Base-by-base conservation (phyloP, 2,329 filamentous ascomycete genomes). In the Fusarium brachygibbosum region DNA sequence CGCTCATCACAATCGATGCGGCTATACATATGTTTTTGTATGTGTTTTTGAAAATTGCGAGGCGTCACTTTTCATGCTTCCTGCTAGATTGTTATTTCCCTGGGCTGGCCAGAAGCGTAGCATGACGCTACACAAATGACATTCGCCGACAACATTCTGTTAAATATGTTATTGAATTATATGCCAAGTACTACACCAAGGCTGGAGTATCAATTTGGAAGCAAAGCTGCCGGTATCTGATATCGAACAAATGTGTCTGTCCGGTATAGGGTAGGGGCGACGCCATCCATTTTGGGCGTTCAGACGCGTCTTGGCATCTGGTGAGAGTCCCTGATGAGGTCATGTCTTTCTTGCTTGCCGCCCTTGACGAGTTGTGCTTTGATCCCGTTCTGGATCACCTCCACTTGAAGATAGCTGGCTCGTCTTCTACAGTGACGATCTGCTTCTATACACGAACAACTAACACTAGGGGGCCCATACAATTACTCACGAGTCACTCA, bases 281-380 rank as follows among this genome's bases (percentile, higher is more conserved):
- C 11, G 32, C 35, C 4, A 32, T 37, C 14, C 23, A 6, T 25
- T 21, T 46, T n/a, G 16, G 3, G 48, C 52, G 48, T 38, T 41
- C 46, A 21, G 37, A 23, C 8, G n/a, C 34, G 23, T 41, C n/a
- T 57, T 57, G 29, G 45, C 41, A 32, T 34, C 19, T 45, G 23
- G 44, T 29, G 23, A 48, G 25, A 19, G 23, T 38, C 17, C 29
- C 25, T 9, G 54, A 42, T 61, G 28, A 58, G 23, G 25, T 54
- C 23, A 60, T 45, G 16, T 42, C n/a, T n/a, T 9, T 14, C 9
- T 37, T 13, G 34, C 6, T 31, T 41, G 21, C 37, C 11, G 19
- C 40, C 10, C 61, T 61, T 7, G 12, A 35, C 31, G 32, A 34
- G 32, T 52, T 61, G 31, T 61, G 31, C 16, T 21, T 23, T 54